Evolutionary conservation across 495 filamentous ascomycete genomes (phyloP), one percentile per base, ranked within the genome.

Genomic region (Neurospora intermedia): DNA sequence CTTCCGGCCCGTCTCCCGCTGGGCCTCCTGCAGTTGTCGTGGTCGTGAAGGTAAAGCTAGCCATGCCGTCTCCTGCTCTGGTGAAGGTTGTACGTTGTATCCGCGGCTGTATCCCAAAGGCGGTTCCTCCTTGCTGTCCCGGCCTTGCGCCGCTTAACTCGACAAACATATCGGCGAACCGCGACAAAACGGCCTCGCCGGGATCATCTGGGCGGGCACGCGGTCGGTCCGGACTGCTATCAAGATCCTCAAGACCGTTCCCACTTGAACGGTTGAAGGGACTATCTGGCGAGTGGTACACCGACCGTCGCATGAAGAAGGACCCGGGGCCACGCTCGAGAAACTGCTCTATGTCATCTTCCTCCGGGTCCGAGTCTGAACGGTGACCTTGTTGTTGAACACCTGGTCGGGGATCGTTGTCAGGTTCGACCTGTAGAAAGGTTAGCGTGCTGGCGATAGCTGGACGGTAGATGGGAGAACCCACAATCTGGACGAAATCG

Each of bases 401-500:
- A 38, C 45, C 40, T 70, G 78, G 69, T 69, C 75, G 77, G 20
- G 82, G 83, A 70, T 88, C 85, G 48, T 80, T 81, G 1, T 78
- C 79, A 20, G 76, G 70, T 5, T 80, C 83, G 43, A 86, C 77
- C 83, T 85, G 43, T 35, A 2, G n/a, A 10, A 4, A 15, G 18
- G 76, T 83, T 73, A 81, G 82, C 48, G 69, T 40, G n/a, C n/a
- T n/a, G 20, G 35, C 41, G 35, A 46, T 54, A 70, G 71, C n/a
- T 20, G 48, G 20, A 35, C 1, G 76, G 71, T 69, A 70, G 20
- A 71, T 11, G 48, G 40, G 38, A 6, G 18, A 59, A 85, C 89
- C 73, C 79, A 93, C 94, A 73, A 97, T 95, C 82, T 99, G 93
- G 8, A 88, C 91, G 78, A 92, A 89, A 7, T 96, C 92, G n/a